Evolutionary conservation across 768 basidiomycete genomes (phyloP).

Genomic region (Favolaschia claudopus): DNA sequence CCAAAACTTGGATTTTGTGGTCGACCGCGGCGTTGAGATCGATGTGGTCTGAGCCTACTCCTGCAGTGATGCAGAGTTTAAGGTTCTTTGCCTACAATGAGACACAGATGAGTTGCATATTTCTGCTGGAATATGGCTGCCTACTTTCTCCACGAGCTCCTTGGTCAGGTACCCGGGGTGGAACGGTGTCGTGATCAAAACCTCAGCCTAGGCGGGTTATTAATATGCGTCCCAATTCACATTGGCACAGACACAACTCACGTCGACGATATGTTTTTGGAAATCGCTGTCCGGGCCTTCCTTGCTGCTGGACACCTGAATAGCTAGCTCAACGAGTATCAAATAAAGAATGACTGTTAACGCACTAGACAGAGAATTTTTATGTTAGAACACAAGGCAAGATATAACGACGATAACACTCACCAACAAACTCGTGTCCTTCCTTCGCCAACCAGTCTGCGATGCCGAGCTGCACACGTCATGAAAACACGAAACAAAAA

Average conservation of each 20-base stretch:
- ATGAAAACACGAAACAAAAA: neutral
- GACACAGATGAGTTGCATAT: constrained; percentile 7
- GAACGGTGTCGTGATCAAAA: constrained; percentile 86
- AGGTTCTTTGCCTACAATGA: constrained; percentile 78
- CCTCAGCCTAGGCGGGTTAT: constrained; percentile 62
- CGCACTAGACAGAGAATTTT: constrained; percentile 7
- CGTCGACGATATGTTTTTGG: constrained; percentile 83
- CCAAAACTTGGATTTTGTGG: constrained; percentile 79
- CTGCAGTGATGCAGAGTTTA: constrained; percentile 89
- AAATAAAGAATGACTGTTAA: neutral
- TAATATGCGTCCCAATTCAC: constrained; percentile 18
- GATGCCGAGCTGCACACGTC: constrained; percentile 72
- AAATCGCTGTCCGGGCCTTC: constrained; percentile 84
- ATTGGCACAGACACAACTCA: constrained; percentile 42
- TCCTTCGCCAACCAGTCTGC: constrained; percentile 69
- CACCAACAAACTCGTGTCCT: constrained; percentile 81
- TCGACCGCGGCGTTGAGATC: constrained; percentile 90
- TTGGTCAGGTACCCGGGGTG: constrained; percentile 85
- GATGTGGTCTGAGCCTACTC: constrained; percentile 90
- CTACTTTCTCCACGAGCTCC: constrained; percentile 73
- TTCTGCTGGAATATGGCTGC: neutral
- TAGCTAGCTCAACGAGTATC: neutral
- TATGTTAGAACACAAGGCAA: constrained; percentile 5
- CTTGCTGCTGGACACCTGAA: constrained; percentile 83
- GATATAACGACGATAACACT: constrained; percentile 25